phyloP scores from a whole-genome alignment of 1,284 basidiomycete species.

The Golubevia pallescens region DNA sequence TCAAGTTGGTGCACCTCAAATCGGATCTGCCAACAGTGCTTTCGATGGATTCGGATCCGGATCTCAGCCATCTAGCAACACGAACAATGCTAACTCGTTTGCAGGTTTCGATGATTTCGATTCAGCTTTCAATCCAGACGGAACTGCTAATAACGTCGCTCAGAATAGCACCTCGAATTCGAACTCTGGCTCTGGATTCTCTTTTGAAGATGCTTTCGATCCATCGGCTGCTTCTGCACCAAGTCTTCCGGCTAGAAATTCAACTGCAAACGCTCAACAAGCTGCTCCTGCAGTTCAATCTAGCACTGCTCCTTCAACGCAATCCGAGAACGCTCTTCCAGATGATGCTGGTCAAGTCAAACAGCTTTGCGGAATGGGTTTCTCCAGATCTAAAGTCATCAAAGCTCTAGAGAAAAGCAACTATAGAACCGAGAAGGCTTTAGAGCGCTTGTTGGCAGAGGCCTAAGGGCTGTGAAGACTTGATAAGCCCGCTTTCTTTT shows the following conservation, averaged over 20 bases:
- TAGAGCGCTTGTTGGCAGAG: conserved; percentile 40
- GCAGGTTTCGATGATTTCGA: conserved; percentile 45
- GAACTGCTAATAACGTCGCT: neutral
- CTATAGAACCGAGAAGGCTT: conserved; percentile 55
- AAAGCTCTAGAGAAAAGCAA: conserved; percentile 54
- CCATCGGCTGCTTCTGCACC: conserved; percentile 10
- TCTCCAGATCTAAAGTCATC: conserved; percentile 48
- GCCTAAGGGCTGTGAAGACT: conserved; percentile 7
- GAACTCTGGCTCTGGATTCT: conserved; percentile 35
- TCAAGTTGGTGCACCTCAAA: conserved; percentile 2
- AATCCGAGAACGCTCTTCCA: conserved; percentile 26
- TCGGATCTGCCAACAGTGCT: neutral
- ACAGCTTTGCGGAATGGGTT: conserved; percentile 61
- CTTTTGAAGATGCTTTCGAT: conserved; percentile 51
- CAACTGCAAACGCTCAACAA: conserved; percentile 10
- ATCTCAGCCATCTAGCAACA: conserved; percentile 1
- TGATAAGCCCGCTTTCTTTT: too few relatives aligned
- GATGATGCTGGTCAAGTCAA: conserved; percentile 55
- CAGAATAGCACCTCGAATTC: conserved; percentile 10
- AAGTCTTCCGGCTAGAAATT: neutral
- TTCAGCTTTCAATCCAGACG: conserved; percentile 26
- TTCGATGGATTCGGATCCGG: conserved; percentile 9
- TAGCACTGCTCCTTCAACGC: neutral
- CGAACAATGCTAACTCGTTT: neutral
- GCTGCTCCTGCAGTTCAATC: neutral